phyloP scores from a whole-genome alignment of 1,139 yeast species.

The Saccharomycopsis hybrid region DNA sequence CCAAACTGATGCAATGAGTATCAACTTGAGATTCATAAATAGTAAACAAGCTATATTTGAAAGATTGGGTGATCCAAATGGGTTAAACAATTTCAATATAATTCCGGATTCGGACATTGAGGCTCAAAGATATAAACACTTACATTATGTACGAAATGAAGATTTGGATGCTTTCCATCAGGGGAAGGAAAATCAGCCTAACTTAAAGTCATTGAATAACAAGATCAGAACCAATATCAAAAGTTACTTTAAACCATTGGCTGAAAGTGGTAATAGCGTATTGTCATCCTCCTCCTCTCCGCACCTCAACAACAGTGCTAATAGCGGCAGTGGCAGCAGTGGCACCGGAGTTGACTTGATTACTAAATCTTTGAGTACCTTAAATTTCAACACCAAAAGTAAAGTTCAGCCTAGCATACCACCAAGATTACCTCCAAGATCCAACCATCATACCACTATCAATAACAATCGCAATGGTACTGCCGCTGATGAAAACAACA shows the following conservation, averaged over 20 bases:
- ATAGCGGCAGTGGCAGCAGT: too few species aligned
- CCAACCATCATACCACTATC: slow-evolving; percentile 20
- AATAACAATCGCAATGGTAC: slow-evolving; percentile 26
- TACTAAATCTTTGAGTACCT: too few species aligned
- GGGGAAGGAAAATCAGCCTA: slow-evolving; percentile 9
- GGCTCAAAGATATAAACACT: background rate
- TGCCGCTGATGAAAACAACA: too few species aligned
- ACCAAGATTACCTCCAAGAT: slow-evolving; percentile 10
- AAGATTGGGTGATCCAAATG: slow-evolving; percentile 6
- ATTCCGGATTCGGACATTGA: slow-evolving; percentile 13
- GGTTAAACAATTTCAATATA: slow-evolving; percentile 18
- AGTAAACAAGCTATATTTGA: slow-evolving; percentile 7
- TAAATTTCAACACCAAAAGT: too few species aligned
- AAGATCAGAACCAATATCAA: slow-evolving; percentile 13
- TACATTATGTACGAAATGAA: background rate
- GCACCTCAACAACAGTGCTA: too few species aligned
- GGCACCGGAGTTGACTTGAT: too few species aligned
- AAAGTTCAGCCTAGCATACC: background rate
- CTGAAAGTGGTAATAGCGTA: background rate
- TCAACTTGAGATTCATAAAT: slow-evolving; percentile 4
- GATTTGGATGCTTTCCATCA: background rate
- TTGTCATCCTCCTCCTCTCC: too few species aligned
- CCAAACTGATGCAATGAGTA: slow-evolving; percentile 1
- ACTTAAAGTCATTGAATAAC: background rate
- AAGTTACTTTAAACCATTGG: slow-evolving; percentile 12